A percentile compares a stretch with the other conserved stretches of the same genome.
Conservation (phyloP, 371 early-diverging fungal genomes). For the Haplosporangium sp. region DNA sequence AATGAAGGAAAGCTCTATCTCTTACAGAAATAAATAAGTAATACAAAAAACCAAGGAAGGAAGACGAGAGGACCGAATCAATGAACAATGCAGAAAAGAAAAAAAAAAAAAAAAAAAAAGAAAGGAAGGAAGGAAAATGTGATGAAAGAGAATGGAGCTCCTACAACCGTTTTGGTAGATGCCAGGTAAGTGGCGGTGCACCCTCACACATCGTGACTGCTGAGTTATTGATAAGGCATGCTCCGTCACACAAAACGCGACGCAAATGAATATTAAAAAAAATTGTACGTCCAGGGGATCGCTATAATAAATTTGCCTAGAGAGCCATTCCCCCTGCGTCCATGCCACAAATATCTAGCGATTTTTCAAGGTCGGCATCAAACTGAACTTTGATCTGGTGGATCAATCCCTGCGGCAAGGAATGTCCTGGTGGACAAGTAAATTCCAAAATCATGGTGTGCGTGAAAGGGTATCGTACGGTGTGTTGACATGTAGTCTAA, state of each 20-base stretch:
- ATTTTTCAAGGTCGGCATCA: conserved; percentile 29
- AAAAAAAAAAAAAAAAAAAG: not conserved
- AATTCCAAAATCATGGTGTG: conserved; percentile 44
- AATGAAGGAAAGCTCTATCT: too few relatives aligned
- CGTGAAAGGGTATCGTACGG: conserved; percentile 26
- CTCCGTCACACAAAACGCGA: too few relatives aligned
- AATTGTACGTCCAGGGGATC: not conserved
- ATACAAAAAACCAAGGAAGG: too few relatives aligned
- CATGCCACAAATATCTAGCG: conserved; percentile 49
- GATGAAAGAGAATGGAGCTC: not conserved
- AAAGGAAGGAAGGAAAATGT: not conserved
- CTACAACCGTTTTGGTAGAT: too few relatives aligned
- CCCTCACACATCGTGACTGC: not conserved
- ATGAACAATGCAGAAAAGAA: not conserved
- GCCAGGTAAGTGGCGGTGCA: not conserved
- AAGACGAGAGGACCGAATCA: not conserved
- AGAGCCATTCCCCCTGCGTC: conserved; percentile 45
- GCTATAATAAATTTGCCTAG: not conserved
- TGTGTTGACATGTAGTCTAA: conserved; percentile 28
- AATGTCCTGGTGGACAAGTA: conserved; percentile 19
- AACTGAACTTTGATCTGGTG: conserved; percentile 44
- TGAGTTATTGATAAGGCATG: too few relatives aligned
- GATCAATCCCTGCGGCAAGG: conserved; percentile 6
- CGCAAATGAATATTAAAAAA: too few relatives aligned
- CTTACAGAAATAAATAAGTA: too few relatives aligned